A percentile compares a stretch with the other conserved stretches of the same genome.
phyloP scores from a whole-genome alignment of 2,329 filamentous ascomycete genomes.

The Colletotrichum chrysophilum region DNA sequence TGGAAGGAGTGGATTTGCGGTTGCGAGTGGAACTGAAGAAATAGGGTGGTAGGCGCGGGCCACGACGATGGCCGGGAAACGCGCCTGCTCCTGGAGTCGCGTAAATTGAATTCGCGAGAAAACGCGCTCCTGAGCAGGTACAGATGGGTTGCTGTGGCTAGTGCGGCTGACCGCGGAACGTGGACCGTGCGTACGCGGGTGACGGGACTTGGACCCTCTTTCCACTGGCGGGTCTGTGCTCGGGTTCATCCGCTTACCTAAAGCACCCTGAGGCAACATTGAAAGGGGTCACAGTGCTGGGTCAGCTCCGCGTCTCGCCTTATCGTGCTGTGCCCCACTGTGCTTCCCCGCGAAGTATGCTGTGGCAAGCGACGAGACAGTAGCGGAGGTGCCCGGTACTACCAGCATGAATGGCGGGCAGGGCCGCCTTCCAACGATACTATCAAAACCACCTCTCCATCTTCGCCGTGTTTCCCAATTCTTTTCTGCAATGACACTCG shows the following conservation, averaged over 20 bases:
- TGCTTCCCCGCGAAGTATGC: background rate
- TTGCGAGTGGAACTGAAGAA: slow-evolving; percentile 18
- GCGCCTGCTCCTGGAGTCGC: slow-evolving; percentile 1
- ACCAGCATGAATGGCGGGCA: slow-evolving; percentile 4
- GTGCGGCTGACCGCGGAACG: background rate
- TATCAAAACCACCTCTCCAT: background rate
- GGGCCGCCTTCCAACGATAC: slow-evolving; percentile 1
- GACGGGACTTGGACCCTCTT: background rate
- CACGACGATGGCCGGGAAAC: slow-evolving; percentile 18
- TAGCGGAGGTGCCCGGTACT: slow-evolving; percentile 16
- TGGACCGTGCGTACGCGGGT: background rate
- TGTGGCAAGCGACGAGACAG: slow-evolving; percentile 5
- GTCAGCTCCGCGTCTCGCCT: background rate
- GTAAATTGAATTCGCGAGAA: background rate
- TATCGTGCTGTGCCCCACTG: background rate
- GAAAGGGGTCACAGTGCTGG: background rate
- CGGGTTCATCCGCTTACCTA: background rate
- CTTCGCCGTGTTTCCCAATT: background rate
- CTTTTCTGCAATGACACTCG: background rate
- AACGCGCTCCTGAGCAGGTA: background rate
- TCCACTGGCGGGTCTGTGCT: background rate
- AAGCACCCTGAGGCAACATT: background rate
- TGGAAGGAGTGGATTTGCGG: background rate
- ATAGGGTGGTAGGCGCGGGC: slow-evolving; percentile 16
- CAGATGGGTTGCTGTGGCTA: background rate